Conservation (phyloP, 768 basidiomycete species). For the Suillus placidus region DNA sequence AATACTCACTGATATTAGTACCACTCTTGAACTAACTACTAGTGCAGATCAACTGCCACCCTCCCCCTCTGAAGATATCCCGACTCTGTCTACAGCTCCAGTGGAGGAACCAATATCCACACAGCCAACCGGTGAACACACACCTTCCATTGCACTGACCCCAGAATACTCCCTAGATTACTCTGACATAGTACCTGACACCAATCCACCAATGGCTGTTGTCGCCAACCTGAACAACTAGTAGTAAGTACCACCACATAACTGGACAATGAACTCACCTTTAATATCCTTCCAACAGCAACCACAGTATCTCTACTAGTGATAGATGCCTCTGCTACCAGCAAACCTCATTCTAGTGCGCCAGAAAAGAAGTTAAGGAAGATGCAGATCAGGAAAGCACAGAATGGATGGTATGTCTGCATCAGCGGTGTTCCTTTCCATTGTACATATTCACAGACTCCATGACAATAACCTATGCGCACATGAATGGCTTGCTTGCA, state of each 20-base stretch:
- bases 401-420: constrained; percentile 2
- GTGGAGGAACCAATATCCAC: no score
- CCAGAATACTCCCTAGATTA: background rate
- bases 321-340: background rate
- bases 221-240: background rate
- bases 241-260: background rate
- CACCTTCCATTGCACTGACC: background rate
- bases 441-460: background rate
- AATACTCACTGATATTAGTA: no score
- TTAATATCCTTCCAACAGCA: background rate
- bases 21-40: no score
- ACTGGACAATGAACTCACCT: background rate
- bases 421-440: background rate
- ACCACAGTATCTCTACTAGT: background rate
- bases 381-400: constrained; percentile 1
- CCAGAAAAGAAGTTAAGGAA: background rate
- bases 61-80: no score
- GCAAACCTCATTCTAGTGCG: background rate
- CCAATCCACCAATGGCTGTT: background rate
- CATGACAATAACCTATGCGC: background rate
- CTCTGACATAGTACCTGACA: background rate
- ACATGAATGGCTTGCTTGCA: background rate
- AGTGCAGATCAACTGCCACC: no score
- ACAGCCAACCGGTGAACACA: background rate
- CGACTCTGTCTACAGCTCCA: no score